A percentile compares a stretch with the other conserved stretches of the same genome.
Evolutionary conservation across 75 land plant species (phyloP).

Genomic region (Isoetes taiwanensis): DNA sequence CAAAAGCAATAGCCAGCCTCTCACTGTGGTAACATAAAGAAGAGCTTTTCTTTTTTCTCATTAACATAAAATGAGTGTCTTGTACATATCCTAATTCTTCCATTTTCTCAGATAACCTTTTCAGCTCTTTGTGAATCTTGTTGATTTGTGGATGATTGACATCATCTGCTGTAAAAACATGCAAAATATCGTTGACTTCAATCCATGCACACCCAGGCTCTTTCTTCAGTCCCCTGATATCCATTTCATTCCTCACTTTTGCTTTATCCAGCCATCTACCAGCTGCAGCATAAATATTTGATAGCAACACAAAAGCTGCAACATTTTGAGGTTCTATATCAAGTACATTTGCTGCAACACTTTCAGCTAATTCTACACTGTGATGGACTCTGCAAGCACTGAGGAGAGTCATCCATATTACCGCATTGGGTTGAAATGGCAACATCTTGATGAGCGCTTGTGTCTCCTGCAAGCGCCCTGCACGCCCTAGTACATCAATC

Average conservation of each 20-base stretch:
- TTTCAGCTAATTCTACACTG: slow-evolving; percentile 9
- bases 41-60: neutral
- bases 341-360: slow-evolving; percentile 1
- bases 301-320: slow-evolving; percentile 10
- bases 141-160: neutral
- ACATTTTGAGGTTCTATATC: slow-evolving; percentile 10
- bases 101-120: neutral
- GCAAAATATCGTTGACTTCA: neutral
- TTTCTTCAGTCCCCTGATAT: slow-evolving; percentile 3
- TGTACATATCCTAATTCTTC: neutral
- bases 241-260: slow-evolving; percentile 1
- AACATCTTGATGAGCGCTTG: too few relatives aligned
- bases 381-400: slow-evolving; percentile 3
- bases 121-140: neutral
- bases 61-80: neutral
- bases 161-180: neutral
- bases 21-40: slow-evolving; percentile 1
- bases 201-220: slow-evolving; percentile 9
- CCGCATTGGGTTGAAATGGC: slow-evolving; percentile 4
- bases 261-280: slow-evolving; percentile 8
- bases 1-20: slow-evolving; percentile 6
- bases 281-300: slow-evolving; percentile 9
- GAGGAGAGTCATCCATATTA: slow-evolving; percentile 5
- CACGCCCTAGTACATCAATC: too few relatives aligned
- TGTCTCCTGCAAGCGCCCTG: too few relatives aligned